phyloP scores from a whole-genome alignment of 441 rosid species.

The Pelargonium myrrhifolium region DNA sequence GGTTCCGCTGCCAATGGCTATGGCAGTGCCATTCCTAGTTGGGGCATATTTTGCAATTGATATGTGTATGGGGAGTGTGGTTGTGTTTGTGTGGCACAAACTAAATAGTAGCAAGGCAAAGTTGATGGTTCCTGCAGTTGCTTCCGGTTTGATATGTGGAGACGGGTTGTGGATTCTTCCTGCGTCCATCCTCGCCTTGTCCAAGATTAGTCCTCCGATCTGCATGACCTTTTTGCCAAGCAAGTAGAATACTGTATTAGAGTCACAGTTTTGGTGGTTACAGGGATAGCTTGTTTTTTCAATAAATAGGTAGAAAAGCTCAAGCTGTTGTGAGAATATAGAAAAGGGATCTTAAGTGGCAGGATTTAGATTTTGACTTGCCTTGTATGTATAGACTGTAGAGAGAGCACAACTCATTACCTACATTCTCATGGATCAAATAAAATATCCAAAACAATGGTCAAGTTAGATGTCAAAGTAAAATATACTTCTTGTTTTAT shows the following conservation, averaged over 20 bases:
- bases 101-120: conserved; percentile 43
- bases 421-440: too few relatives aligned
- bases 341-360: too few relatives aligned
- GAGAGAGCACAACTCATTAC: too few relatives aligned
- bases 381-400: too few relatives aligned
- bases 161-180: conserved; percentile 92
- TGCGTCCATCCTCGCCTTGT: conserved; percentile 64
- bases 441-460: too few relatives aligned
- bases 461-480: too few relatives aligned
- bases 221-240: conserved; percentile 59
- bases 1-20: conserved; percentile 88
- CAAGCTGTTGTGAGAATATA: too few relatives aligned
- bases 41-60: conserved; percentile 87
- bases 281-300: too few relatives aligned
- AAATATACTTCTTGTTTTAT: too few relatives aligned
- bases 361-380: too few relatives aligned
- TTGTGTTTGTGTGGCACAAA: conserved; percentile 67
- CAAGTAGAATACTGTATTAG: background rate
- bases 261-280: too few relatives aligned
- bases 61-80: conserved; percentile 75
- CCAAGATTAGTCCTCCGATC: conserved; percentile 62
- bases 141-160: conserved; percentile 89
- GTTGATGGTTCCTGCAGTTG: conserved; percentile 70
- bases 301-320: too few relatives aligned
- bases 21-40: conserved; percentile 90